Evolutionary conservation across 2,329 filamentous ascomycete genomes (phyloP).

Genomic region (Verticillium isaacii): DNA sequence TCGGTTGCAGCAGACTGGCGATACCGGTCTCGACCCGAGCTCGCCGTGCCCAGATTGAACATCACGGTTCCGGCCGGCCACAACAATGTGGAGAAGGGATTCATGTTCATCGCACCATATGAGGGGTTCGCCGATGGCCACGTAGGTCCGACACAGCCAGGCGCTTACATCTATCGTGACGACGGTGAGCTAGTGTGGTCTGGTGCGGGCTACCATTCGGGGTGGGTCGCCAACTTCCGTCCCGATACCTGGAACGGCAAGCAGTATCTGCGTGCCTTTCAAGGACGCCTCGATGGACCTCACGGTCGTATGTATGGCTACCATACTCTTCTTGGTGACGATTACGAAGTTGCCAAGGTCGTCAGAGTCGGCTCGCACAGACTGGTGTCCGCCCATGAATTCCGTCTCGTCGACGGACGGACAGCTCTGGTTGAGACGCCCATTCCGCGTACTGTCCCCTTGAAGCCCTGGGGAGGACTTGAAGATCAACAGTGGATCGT

Average conservation of each 20-base stretch:
- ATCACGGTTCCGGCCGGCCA: not conserved
- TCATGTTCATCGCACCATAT: slow-evolving; percentile 3
- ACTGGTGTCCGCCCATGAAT: slow-evolving; percentile 28
- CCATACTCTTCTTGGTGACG: slow-evolving; percentile 17
- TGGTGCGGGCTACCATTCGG: slow-evolving; percentile 4
- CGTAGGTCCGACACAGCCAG: not conserved
- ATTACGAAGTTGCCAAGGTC: slow-evolving; percentile 21
- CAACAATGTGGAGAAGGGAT: not conserved
- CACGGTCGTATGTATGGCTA: slow-evolving; percentile 24
- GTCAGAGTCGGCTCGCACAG: slow-evolving; percentile 17
- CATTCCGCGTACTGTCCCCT: slow-evolving; percentile 20
- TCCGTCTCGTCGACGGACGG: slow-evolving; percentile 31
- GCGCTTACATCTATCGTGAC: slow-evolving; percentile 3
- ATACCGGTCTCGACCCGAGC: slow-evolving; percentile 16
- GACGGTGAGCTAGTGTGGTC: slow-evolving; percentile 8
- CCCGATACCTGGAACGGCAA: slow-evolving; percentile 2
- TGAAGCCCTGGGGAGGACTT: slow-evolving; percentile 16
- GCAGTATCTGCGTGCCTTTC: slow-evolving; percentile 2
- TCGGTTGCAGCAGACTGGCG: slow-evolving; percentile 12
- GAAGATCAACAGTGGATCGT: slow-evolving; percentile 19
- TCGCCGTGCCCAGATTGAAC: slow-evolving; percentile 3
- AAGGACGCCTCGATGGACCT: slow-evolving; percentile 16
- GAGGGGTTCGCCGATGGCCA: not conserved
- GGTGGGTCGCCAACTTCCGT: slow-evolving; percentile 7
- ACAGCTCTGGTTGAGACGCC: slow-evolving; percentile 34